Conservation (phyloP, 331 rosid genomes). For the Quercus tomentella region DNA sequence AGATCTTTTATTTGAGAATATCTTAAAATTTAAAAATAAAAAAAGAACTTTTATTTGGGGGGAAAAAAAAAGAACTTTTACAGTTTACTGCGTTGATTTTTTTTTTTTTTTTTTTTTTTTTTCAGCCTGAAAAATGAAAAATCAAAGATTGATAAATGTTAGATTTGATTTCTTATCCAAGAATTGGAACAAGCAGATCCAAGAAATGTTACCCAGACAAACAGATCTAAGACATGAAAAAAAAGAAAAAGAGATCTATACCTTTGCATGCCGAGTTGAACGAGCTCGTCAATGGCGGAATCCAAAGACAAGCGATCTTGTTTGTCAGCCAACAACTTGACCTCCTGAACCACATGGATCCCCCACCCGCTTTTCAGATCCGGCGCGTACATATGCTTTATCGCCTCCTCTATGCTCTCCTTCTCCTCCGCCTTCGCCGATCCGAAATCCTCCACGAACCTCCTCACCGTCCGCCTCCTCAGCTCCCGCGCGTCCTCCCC, state of each 20-base stretch:
- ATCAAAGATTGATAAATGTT: too few relatives aligned
- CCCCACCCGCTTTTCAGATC: slow-evolving; percentile 97
- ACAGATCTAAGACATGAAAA: slow-evolving; percentile 1
- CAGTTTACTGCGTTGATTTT: too few relatives aligned
- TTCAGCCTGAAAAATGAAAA: too few relatives aligned
- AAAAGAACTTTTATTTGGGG: too few relatives aligned
- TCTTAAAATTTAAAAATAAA: too few relatives aligned
- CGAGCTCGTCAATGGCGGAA: slow-evolving; percentile 78
- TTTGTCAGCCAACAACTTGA: slow-evolving; percentile 85
- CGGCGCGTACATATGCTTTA: slow-evolving; percentile 83
- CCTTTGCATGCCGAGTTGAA: slow-evolving; percentile 88
- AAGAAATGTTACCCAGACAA: background rate
- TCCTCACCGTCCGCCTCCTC: slow-evolving; percentile 66
- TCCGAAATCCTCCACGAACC: slow-evolving; percentile 76
- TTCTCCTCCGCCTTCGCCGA: slow-evolving; percentile 52
- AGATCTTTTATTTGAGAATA: too few relatives aligned
- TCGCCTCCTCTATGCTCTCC: slow-evolving; percentile 55
- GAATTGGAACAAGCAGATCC: background rate
- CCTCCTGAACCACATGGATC: slow-evolving; percentile 91
- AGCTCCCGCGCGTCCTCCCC: slow-evolving; percentile 60
- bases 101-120: too few relatives aligned
- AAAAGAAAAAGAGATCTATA: slow-evolving; percentile 14
- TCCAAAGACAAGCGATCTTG: slow-evolving; percentile 71
- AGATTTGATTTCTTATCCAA: background rate
- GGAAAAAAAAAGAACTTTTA: background rate